Percentiles rank a stretch among this genome's conserved stretches.
Evolutionary conservation across 768 basidiomycete genomes (phyloP).

Genomic region (Antrodiella citrinella): DNA sequence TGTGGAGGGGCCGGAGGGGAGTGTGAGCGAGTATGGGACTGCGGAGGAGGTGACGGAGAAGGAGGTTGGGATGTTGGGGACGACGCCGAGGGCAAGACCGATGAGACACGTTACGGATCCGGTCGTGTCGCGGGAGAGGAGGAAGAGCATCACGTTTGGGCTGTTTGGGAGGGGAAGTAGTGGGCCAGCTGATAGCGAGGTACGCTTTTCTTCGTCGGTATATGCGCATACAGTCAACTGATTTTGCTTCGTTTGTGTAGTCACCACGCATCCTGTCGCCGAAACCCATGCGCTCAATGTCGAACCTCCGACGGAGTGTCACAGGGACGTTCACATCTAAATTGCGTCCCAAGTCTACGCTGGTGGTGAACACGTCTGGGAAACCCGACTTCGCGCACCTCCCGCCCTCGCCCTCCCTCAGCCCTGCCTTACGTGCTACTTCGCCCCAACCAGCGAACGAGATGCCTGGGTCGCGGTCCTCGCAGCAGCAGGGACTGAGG

Average conservation of each 20-base stretch:
- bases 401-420: slow-evolving; percentile 9
- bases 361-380: slow-evolving; percentile 12
- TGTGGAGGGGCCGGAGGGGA: slow-evolving; percentile 32
- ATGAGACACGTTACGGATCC: slow-evolving; percentile 1
- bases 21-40: slow-evolving; percentile 5
- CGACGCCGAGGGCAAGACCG: slow-evolving; percentile 9
- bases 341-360: slow-evolving; percentile 14
- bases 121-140: slow-evolving; percentile 8
- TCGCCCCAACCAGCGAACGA: not conserved
- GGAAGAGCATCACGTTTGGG: slow-evolving; percentile 29
- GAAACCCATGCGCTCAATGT: slow-evolving; percentile 30
- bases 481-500: not conserved
- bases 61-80: slow-evolving; percentile 7
- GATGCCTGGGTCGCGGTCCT: slow-evolving; percentile 20
- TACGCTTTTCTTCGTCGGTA: slow-evolving; percentile 4
- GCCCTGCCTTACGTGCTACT: slow-evolving; percentile 5
- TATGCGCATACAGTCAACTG: no score
- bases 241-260: not conserved
- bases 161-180: slow-evolving; percentile 6
- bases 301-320: slow-evolving; percentile 39
- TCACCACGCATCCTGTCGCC: slow-evolving; percentile 7
- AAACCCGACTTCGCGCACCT: no score
- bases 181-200: slow-evolving; percentile 3
- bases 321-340: slow-evolving; percentile 25
- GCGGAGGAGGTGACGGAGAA: slow-evolving; percentile 20